Evolutionary conservation across 371 early-diverging fungal species (phyloP).

Genomic region (Cokeromyces recurvatus): DNA sequence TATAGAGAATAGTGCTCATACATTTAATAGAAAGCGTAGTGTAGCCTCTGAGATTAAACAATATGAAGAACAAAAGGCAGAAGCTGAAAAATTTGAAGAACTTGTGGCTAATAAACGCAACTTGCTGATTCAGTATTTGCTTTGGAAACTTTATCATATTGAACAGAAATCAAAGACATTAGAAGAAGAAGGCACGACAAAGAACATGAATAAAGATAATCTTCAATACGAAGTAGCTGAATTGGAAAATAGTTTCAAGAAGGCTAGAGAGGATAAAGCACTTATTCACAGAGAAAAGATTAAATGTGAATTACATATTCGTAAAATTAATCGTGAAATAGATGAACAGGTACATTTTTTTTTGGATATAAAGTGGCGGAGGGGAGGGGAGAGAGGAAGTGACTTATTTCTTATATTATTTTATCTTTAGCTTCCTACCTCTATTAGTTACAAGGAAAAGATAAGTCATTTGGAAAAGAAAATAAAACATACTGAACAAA

Average conservation of each 20-base stretch:
- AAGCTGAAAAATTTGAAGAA: constrained; percentile 80
- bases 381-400: too few relatives aligned
- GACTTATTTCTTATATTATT: too few relatives aligned
- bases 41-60: constrained; percentile 88
- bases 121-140: constrained; percentile 60
- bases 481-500: constrained; percentile 54
- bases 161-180: constrained; percentile 55
- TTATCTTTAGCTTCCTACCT: constrained; percentile 54
- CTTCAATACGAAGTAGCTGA: constrained; percentile 27
- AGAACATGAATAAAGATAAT: constrained; percentile 28
- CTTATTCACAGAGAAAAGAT: constrained; percentile 69
- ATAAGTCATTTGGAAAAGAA: constrained; percentile 65
- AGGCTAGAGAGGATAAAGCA: constrained; percentile 69
- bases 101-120: constrained; percentile 55
- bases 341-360: constrained; percentile 47
- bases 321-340: constrained; percentile 58
- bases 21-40: constrained; percentile 85
- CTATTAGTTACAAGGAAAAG: constrained; percentile 69
- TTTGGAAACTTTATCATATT: constrained; percentile 90
- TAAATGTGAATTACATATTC: constrained; percentile 66
- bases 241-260: constrained; percentile 54
- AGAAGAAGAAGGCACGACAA: constrained; percentile 37
- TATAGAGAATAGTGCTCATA: constrained; percentile 81
- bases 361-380: too few relatives aligned
- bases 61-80: constrained; percentile 85